These are phyloP conservation scores for Nigrospora sphaerica DNA, from an alignment of 2,329 filamentous ascomycete genomes.

Conservation along the genomic window DNA sequence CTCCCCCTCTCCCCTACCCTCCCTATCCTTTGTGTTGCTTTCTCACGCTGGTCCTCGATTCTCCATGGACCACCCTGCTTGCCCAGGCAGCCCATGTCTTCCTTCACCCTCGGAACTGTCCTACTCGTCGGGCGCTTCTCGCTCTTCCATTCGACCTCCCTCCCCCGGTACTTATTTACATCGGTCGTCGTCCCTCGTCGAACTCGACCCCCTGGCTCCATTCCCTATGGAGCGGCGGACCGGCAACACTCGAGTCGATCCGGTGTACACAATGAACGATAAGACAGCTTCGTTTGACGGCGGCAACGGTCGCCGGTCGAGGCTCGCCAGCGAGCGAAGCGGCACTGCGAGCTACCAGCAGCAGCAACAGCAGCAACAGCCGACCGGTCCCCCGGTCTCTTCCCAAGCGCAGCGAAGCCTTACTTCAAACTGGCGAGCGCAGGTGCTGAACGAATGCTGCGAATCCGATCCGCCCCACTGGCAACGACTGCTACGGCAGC, in stretches of 20 bases:
- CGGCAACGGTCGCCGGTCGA: conserved; percentile 17
- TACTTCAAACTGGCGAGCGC: conserved; percentile 21
- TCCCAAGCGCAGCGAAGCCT: conserved; percentile 11
- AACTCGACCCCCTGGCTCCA: conserved; percentile 9
- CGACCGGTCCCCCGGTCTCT: conserved; percentile 9
- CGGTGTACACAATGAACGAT: conserved; percentile 16
- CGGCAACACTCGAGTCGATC: conserved; percentile 9
- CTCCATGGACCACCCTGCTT: conserved; percentile 17
- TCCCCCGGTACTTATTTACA: conserved; percentile 14
- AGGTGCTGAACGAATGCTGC: conserved; percentile 8
- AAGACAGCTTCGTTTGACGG: conserved; percentile 17
- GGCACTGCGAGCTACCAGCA: conserved; percentile 7
- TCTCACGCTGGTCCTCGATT: conserved; percentile 4
- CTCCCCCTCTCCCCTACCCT: background rate
- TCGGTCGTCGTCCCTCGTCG: conserved; percentile 13
- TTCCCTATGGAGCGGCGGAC: conserved; percentile 11
- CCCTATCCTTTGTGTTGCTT: background rate
- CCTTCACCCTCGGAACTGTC: conserved; percentile 19
- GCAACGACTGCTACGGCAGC: background rate
- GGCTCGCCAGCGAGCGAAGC: conserved; percentile 14
- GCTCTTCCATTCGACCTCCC: conserved; percentile 16
- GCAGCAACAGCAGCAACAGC: conserved; percentile 9
- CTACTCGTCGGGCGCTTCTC: conserved; percentile 19
- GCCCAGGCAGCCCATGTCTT: conserved; percentile 10
- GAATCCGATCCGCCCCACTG: conserved; percentile 10